Base-by-base conservation (phyloP, 441 rosid genomes). In the Pelargonium australe region DNA sequence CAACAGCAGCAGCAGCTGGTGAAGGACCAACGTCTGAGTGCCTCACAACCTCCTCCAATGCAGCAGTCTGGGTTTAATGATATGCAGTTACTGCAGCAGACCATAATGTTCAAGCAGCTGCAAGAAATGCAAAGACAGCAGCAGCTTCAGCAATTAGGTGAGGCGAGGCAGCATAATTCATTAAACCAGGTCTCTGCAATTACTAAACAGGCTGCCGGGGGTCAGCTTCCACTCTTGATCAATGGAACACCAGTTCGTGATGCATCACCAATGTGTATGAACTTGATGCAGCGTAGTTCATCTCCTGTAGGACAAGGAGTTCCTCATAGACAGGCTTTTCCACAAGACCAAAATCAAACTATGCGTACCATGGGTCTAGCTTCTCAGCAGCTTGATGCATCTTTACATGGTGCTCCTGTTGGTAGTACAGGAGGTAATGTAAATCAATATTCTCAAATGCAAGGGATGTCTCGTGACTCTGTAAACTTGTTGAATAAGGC, bases 91-190 rank as follows among this genome's bases (percentile, higher is more conserved):
- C 51, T 85, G 82, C 89, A 85, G 80, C 86, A 83, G 77, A 85
- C 83, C 41, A 23, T 81, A 68, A 80, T 85, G 89, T 66, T 83
- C 67, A 81, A 83, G 84, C 81, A 85, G 74, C 72, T 83, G 75
- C 87, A 85, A 64, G 87, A 81, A 73, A 69, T 83, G 77, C 89
- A 84, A 70, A 83, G 78, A 70, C 88, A 79, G 71, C 83, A 73
- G 70, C 85, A 81, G 64, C 71, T 74, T 68, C 85, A 77, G 72
- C 82, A 72, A 68, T 67, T 75, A 6, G 79, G 78, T 40, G 80
- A 80, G 63, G 70, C 11, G 62, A 76, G 80, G 75, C 80, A 83
- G 66, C 83, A 84, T 64, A 84, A 72, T 67, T 68, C 83, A 16
- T 20, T 79, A n/a, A 82, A 74, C 77, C 83, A 76, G 28, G 69